Percentiles rank a stretch among this genome's conserved stretches.
phyloP scores from a whole-genome alignment of 208 protist species.

The Acanthamoeba triangularis region DNA sequence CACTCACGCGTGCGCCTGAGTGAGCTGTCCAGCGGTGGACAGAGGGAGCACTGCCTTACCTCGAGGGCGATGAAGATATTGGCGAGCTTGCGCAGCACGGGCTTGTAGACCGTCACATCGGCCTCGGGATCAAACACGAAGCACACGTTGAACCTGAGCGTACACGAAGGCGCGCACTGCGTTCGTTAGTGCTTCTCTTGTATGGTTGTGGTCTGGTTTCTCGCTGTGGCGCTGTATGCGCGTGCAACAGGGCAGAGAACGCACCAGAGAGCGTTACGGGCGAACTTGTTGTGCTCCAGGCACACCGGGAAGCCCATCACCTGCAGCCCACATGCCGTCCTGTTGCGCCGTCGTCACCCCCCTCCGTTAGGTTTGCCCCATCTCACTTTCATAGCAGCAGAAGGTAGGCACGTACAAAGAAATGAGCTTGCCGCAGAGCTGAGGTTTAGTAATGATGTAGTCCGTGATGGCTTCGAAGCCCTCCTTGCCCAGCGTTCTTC shows the following conservation, averaged over 20 bases:
- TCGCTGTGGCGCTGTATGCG: neutral
- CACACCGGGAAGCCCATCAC: constrained; percentile 77
- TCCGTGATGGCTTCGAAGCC: constrained; percentile 82
- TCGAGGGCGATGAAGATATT: constrained; percentile 65
- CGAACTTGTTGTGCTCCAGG: constrained; percentile 70
- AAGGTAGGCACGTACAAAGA: constrained; percentile 23
- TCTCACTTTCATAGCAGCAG: neutral
- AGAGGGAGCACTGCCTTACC: neutral
- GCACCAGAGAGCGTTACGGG: constrained; percentile 53
- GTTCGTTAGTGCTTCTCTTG: too few species aligned
- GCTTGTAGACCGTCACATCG: constrained; percentile 74
- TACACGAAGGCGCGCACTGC: neutral
- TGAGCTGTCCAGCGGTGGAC: neutral
- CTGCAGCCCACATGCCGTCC: constrained; percentile 2
- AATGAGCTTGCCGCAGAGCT: constrained; percentile 82
- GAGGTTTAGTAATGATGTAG: constrained; percentile 85
- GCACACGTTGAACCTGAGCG: constrained; percentile 81
- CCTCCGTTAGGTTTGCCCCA: neutral
- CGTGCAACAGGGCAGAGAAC: neutral
- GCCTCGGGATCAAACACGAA: constrained; percentile 74
- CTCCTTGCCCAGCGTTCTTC: constrained; percentile 64
- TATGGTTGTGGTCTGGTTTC: too few species aligned
- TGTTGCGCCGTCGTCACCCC: neutral
- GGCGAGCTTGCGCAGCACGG: constrained; percentile 72
- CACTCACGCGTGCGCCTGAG: neutral